phyloP scores from a whole-genome alignment of 352 stramenopile species.

The Pythium graminicola region DNA sequence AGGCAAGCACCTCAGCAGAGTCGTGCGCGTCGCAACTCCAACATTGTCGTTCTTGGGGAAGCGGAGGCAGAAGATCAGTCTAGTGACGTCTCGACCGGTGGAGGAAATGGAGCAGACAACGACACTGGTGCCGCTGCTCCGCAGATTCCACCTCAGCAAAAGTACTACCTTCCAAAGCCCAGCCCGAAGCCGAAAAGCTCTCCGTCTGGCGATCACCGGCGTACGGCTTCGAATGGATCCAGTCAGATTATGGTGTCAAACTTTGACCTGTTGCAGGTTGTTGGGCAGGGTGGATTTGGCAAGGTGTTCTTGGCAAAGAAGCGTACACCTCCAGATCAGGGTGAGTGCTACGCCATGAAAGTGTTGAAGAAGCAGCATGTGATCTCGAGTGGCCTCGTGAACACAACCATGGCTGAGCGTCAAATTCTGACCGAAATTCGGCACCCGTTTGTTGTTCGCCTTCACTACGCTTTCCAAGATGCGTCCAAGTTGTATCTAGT shows the following conservation, averaged over 20 bases:
- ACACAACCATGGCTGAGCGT: conserved; percentile 92
- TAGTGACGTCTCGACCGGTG: conserved; percentile 60
- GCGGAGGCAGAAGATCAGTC: conserved; percentile 61
- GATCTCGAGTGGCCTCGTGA: conserved; percentile 86
- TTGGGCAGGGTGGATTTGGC: conserved; percentile 95
- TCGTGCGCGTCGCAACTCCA: conserved; percentile 57
- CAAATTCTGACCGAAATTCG: conserved; percentile 89
- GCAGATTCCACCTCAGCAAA: conserved; percentile 50
- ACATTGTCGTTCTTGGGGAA: conserved; percentile 85
- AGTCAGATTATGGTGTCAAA: conserved; percentile 65
- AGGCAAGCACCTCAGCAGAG: conserved; percentile 15
- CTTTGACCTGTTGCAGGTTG: conserved; percentile 97
- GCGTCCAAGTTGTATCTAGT: conserved; percentile 91
- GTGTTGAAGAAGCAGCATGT: conserved; percentile 92
- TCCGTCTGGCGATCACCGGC: conserved; percentile 9
- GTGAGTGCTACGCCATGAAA: conserved; percentile 98
- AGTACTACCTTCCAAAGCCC: conserved; percentile 79
- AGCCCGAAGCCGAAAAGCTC: conserved; percentile 36
- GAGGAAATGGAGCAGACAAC: background rate
- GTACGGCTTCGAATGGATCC: conserved; percentile 18
- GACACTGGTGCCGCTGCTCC: background rate
- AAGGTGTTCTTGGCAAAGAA: conserved; percentile 98
- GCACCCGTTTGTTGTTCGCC: conserved; percentile 92
- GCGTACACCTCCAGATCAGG: conserved; percentile 78
- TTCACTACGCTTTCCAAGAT: conserved; percentile 94